Conservation (phyloP, 1,139 yeast genomes). For the Kurtzmaniella quercitrusa region DNA sequence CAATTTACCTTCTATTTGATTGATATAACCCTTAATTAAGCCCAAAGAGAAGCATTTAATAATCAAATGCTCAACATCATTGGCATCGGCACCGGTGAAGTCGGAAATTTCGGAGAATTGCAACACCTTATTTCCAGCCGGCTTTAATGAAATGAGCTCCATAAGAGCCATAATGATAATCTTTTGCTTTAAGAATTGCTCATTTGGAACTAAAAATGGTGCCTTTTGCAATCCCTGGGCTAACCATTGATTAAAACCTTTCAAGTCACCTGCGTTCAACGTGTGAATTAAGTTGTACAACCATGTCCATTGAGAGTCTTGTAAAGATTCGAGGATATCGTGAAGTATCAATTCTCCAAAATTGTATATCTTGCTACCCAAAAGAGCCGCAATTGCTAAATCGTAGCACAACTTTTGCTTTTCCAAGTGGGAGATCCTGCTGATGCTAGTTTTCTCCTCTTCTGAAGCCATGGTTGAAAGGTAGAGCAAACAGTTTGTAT, state of each 20-base stretch:
- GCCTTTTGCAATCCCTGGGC: constrained; percentile 35
- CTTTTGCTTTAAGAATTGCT: constrained; percentile 78
- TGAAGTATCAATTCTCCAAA: constrained; percentile 94
- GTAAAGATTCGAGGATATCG: constrained; percentile 65
- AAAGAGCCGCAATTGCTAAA: constrained; percentile 77
- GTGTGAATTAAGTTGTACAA: constrained; percentile 64
- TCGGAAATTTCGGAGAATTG: constrained; percentile 69
- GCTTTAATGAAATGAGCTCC: constrained; percentile 79
- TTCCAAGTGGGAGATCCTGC: constrained; percentile 14
- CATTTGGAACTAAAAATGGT: constrained; percentile 53
- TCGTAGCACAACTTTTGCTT: constrained; percentile 64
- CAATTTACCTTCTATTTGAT: constrained; percentile 76
- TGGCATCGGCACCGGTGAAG: constrained; percentile 62
- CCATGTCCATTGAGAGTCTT: constrained; percentile 60
- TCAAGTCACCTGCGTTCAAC: constrained; percentile 76
- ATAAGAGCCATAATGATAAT: constrained; percentile 88
- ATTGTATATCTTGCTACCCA: constrained; percentile 91
- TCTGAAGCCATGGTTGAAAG: constrained; percentile 51
- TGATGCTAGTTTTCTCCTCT: constrained; percentile 13
- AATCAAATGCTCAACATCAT: constrained; percentile 84
- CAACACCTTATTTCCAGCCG: constrained; percentile 69
- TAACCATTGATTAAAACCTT: constrained; percentile 51
- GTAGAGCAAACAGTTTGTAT: constrained; percentile 55
- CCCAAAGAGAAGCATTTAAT: constrained; percentile 88
- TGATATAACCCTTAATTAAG: constrained; percentile 79